These are phyloP conservation scores for Anthracocystis panici-leucophaei DNA, from an alignment of 1,284 basidiomycete species.

Conservation along the genomic window DNA sequence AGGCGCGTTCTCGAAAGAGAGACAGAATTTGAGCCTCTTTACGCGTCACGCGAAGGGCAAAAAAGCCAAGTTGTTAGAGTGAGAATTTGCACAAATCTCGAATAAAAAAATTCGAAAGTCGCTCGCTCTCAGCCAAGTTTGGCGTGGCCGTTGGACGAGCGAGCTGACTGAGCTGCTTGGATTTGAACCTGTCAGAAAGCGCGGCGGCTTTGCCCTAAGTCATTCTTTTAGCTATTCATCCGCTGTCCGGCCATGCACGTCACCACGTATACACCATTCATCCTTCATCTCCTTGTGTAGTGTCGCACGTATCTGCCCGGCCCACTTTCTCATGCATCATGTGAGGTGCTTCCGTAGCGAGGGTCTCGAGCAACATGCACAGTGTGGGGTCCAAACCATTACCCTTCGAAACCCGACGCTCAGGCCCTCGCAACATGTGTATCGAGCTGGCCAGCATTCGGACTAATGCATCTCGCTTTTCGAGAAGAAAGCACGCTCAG, in stretches of 20 bases:
- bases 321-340: not conserved
- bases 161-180: not conserved
- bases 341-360: not conserved
- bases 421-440: not conserved
- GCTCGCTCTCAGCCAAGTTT: not conserved
- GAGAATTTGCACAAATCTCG: not conserved
- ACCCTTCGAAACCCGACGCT: not conserved
- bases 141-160: too few relatives aligned
- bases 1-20: too few relatives aligned
- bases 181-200: conserved; percentile 6
- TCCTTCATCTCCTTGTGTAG: not conserved
- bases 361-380: not conserved
- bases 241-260: not conserved
- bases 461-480: not conserved
- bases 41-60: conserved; percentile 28
- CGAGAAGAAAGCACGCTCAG: not conserved
- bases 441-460: not conserved
- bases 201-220: too few relatives aligned
- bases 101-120: not conserved
- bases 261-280: conserved; percentile 2
- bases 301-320: not conserved
- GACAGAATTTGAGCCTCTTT: conserved; percentile 5
- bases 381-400: not conserved
- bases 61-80: not conserved
- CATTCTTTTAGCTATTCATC: too few relatives aligned